Conservation (phyloP, 345 rosid species). For the Combretum micranthum region DNA sequence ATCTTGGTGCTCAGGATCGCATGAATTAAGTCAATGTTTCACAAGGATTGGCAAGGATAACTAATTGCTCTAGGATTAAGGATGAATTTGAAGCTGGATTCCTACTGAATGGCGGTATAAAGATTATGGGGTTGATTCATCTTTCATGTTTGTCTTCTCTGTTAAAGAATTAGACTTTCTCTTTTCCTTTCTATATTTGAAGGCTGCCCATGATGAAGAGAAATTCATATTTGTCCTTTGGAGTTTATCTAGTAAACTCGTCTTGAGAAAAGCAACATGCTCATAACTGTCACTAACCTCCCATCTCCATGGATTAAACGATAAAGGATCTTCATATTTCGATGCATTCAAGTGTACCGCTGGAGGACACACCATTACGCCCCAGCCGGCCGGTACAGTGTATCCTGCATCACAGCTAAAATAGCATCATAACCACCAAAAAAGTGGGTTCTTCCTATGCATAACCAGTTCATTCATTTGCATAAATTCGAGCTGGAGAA, state of each 20-base stretch:
- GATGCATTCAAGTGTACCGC: slow-evolving; percentile 79
- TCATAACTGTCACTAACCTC: slow-evolving; percentile 32
- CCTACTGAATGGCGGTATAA: no score
- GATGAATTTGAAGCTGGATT: no score
- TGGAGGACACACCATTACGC: slow-evolving; percentile 87
- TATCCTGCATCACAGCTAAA: slow-evolving; percentile 39
- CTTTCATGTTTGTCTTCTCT: no score
- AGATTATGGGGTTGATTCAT: no score
- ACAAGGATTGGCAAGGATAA: slow-evolving; percentile 11
- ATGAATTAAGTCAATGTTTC: neutral
- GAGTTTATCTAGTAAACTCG: neutral
- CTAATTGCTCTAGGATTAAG: neutral
- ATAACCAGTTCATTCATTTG: no score
- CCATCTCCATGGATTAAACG: slow-evolving; percentile 91
- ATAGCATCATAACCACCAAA: no score
- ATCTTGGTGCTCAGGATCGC: neutral
- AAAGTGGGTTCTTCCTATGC: no score
- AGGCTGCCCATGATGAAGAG: no score
- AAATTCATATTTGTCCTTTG: no score
- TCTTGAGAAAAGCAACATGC: neutral
- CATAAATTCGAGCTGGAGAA: no score
- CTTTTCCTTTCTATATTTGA: no score
- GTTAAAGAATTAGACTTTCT: no score
- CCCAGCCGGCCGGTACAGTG: slow-evolving; percentile 92
- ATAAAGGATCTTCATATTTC: slow-evolving; percentile 61